These are phyloP conservation scores for Dioscorea cayenensis DNA, from an alignment of 116 monocot genomes.

Conservation along the genomic window DNA sequence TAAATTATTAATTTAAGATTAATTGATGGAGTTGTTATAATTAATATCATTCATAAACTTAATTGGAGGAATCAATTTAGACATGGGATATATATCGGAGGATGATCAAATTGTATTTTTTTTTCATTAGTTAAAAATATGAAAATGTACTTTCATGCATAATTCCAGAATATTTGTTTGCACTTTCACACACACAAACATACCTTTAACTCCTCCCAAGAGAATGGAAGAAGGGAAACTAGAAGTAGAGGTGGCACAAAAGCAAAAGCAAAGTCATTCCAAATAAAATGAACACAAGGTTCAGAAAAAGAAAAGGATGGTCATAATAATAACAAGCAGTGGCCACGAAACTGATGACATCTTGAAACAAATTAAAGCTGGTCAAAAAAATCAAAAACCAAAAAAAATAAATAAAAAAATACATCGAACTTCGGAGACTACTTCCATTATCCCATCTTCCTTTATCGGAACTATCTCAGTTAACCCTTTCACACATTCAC, in stretches of 20 bases:
- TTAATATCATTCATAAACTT: no score
- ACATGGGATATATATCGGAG: no score
- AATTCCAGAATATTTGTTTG: no score
- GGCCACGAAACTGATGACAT: not conserved
- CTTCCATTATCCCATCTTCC: slow-evolving; percentile 2
- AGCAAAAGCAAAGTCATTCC: slow-evolving; percentile 29
- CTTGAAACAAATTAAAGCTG: slow-evolving; percentile 2
- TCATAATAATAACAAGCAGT: not conserved
- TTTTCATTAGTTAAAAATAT: no score
- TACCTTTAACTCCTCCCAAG: not conserved
- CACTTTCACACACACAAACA: no score
- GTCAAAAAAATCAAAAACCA: slow-evolving; percentile 4
- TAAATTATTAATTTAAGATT: no score
- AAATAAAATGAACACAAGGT: not conserved
- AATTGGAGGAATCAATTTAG: no score
- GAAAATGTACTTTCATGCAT: no score
- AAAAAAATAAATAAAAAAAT: no score
- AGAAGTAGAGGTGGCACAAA: slow-evolving; percentile 6
- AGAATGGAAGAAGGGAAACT: not conserved
- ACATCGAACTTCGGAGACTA: slow-evolving; percentile 8
- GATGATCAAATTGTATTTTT: no score
- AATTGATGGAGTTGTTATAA: no score
- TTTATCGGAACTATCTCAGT: slow-evolving; percentile 13
- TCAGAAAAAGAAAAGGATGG: not conserved
- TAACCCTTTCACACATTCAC: not conserved